Percentiles rank a stretch among this genome's conserved stretches.
These are phyloP conservation scores for Ophiocordyceps sinensis DNA, from an alignment of 2,329 filamentous ascomycete genomes.

Conservation along the genomic window DNA sequence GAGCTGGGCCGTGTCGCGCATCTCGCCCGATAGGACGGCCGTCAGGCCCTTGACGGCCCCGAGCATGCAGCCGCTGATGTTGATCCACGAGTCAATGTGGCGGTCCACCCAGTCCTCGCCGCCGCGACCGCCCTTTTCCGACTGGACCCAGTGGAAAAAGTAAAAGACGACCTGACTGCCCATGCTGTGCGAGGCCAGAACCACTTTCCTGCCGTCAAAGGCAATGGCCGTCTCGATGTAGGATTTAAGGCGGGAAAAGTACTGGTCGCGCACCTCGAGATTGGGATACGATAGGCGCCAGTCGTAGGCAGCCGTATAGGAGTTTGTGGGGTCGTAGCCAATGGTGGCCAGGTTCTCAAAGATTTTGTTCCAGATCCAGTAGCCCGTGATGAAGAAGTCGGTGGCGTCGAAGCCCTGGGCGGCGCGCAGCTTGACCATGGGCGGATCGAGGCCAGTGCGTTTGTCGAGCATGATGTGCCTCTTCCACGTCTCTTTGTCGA, in stretches of 20 bases:
- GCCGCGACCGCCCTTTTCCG: constrained; percentile 61
- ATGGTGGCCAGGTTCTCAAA: constrained; percentile 92
- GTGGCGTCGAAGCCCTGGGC: constrained; percentile 96
- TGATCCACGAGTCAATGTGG: constrained; percentile 91
- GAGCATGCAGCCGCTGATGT: constrained; percentile 95
- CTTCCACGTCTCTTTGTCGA: constrained; percentile 93
- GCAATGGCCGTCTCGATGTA: constrained; percentile 74
- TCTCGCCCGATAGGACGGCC: constrained; percentile 85
- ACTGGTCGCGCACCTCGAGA: constrained; percentile 79
- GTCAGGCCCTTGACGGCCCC: constrained; percentile 84
- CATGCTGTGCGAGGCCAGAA: constrained; percentile 91
- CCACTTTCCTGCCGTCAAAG: constrained; percentile 65
- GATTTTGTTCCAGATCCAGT: constrained; percentile 99
- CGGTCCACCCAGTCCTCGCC: constrained; percentile 81
- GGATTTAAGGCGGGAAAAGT: constrained; percentile 79
- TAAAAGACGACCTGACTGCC: constrained; percentile 89
- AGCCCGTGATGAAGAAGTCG: constrained; percentile 82
- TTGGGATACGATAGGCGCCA: constrained; percentile 88
- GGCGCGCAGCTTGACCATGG: constrained; percentile 75
- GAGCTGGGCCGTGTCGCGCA: constrained; percentile 94
- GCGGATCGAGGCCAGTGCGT: constrained; percentile 77
- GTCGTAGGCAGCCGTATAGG: constrained; percentile 62
- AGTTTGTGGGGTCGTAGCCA: constrained; percentile 79
- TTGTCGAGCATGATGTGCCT: constrained; percentile 95
- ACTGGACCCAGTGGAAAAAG: constrained; percentile 69